phyloP scores from a whole-genome alignment of 169 alveolate species.

The Neospora caninum region DNA sequence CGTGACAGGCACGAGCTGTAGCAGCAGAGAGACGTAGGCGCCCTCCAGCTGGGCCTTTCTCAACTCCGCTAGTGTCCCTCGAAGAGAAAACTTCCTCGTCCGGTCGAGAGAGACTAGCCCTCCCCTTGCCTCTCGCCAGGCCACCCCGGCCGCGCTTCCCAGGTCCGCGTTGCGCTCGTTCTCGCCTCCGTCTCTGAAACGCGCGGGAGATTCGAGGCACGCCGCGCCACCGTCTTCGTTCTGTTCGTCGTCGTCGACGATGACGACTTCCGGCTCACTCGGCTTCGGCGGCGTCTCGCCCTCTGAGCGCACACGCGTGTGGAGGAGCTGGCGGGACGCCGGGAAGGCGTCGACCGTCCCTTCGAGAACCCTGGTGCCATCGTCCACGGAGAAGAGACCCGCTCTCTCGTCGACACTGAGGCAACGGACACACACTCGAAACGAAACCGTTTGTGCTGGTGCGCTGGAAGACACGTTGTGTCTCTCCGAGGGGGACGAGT shows the following conservation, averaged over 20 bases:
- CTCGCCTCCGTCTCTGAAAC: neutral
- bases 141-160: neutral
- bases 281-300: neutral
- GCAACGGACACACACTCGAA: neutral
- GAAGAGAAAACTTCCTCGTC: neutral
- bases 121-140: neutral
- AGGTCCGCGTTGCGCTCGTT: neutral
- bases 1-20: neutral
- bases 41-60: neutral
- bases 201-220: neutral
- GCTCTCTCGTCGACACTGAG: neutral
- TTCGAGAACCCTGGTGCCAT: neutral
- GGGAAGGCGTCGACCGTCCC: neutral
- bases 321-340: neutral
- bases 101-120: neutral
- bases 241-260: neutral
- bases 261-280: neutral
- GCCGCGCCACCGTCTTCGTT: neutral
- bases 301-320: neutral
- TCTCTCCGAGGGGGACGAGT: no score
- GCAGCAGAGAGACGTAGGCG: neutral
- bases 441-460: neutral
- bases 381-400: neutral
- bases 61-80: neutral
- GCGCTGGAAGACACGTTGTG: no score